phyloP scores from a whole-genome alignment of 1,284 basidiomycete genomes.

The Ceratobasidium sp. region DNA sequence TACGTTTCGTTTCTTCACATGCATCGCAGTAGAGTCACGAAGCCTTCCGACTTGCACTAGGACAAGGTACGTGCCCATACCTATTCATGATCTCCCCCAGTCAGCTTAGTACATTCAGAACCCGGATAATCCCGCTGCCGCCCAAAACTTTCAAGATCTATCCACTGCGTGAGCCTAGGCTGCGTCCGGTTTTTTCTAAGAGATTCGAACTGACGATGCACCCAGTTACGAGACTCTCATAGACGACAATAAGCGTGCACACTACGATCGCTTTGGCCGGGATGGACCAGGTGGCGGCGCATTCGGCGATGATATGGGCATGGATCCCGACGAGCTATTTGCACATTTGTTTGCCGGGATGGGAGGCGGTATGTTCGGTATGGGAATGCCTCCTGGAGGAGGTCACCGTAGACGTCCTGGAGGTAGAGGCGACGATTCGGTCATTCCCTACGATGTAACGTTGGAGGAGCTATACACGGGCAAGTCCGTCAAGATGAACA shows the following conservation, averaged over 20 bases:
- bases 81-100: too few relatives aligned
- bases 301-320: constrained; percentile 53
- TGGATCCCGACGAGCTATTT: constrained; percentile 76
- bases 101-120: constrained; percentile 56
- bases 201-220: constrained; percentile 7
- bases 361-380: constrained; percentile 59
- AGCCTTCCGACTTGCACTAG: too few relatives aligned
- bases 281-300: constrained; percentile 51
- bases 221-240: constrained; percentile 84
- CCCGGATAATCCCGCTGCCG: constrained; percentile 76
- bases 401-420: constrained; percentile 49
- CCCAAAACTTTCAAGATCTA: constrained; percentile 86
- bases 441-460: constrained; percentile 83
- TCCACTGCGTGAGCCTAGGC: constrained; percentile 77
- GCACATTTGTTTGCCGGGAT: constrained; percentile 48
- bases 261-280: constrained; percentile 84
- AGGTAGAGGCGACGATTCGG: constrained; percentile 67
- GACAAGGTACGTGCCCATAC: constrained; percentile 63
- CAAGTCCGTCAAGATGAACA: constrained; percentile 85
- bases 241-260: constrained; percentile 75
- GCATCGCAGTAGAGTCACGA: too few relatives aligned
- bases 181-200: constrained; percentile 11
- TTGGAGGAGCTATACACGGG: constrained; percentile 94
- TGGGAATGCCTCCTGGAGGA: constrained; percentile 56
- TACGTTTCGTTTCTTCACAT: constrained; percentile 59